Base-by-base conservation (phyloP, 148 eudicot species). In the Amaranthus palmeri region DNA sequence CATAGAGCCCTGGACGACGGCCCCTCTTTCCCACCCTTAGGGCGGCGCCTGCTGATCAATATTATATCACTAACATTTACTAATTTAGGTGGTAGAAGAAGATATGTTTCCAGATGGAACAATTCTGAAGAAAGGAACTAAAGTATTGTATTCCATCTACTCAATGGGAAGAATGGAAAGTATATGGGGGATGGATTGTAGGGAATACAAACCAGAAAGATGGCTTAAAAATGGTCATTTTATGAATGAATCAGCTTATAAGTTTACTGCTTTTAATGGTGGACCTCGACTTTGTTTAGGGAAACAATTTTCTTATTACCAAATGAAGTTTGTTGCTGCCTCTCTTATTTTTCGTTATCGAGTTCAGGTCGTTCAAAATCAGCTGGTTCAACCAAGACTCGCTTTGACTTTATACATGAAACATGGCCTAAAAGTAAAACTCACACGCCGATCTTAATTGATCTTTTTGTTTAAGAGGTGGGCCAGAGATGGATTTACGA, bases 381-480 rank as follows among this genome's bases (percentile, higher is more conserved):
- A 91, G 46, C 83, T 81, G 0, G 97, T 88, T 64, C 79, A 60
- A 45, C 98, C 98, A 3, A 95, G 89, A 84, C 93, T 95, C 50
- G 97, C 98, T 3, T 76, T 95, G 12, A 95, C 98, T 49, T 89
- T 95, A 97, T 95, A 95, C 85, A 85, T 95, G 90, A 91, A 95
- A 68, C 78, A 95, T 75, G 98, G 98, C 0, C 77, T 95, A 18
- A 84, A 86, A 67, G 96, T 95, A 62, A 77, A 83, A 50, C 89
- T 95, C 41, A 59, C 36, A 25, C 36, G 36, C 2, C 36, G 36
- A 25, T 25, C 36, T 25, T 25, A 25, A 25, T 2, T 25, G 36
- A 2, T 25, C 36, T 25, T 25, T 25, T 25, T 25, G 36, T 25
- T 25, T 25, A 25, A 1, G 2, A 25, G 36, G 36, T 25, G 2